A percentile compares a stretch with the other conserved stretches of the same genome.
These are phyloP conservation scores for Pseudocercospora crystallina DNA, from an alignment of 2,329 filamentous ascomycete genomes.

Conservation along the genomic window DNA sequence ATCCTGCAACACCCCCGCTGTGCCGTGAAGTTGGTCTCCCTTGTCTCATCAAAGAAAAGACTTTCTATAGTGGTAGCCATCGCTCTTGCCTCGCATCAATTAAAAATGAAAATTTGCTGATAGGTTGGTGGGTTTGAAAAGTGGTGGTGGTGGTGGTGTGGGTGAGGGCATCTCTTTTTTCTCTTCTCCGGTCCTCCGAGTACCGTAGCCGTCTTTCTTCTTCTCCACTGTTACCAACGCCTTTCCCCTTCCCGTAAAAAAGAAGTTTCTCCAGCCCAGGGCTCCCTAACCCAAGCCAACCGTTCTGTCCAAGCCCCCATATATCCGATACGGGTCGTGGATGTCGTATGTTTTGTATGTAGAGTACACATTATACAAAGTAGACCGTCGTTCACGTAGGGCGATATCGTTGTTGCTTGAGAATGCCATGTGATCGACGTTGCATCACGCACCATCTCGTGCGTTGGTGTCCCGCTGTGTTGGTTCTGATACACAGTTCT, in stretches of 20 bases:
- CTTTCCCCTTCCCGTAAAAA: neutral
- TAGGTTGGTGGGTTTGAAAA: too few relatives aligned
- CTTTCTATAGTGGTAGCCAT: too few relatives aligned
- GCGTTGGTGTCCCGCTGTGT: neutral
- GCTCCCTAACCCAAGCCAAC: neutral
- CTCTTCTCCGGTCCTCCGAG: neutral
- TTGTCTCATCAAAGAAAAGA: too few relatives aligned
- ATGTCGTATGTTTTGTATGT: too few relatives aligned
- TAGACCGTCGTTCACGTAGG: neutral
- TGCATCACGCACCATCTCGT: neutral
- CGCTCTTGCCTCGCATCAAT: too few relatives aligned
- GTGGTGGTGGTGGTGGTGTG: too few relatives aligned
- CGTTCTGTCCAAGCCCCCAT: too few relatives aligned
- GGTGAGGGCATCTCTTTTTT: neutral
- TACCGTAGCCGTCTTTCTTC: too few relatives aligned
- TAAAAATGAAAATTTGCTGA: too few relatives aligned
- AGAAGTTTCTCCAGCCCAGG: neutral
- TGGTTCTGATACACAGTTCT: too few relatives aligned
- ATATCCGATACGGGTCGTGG: too few relatives aligned
- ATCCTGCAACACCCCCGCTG: slow-evolving; percentile 11
- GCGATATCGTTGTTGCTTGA: neutral
- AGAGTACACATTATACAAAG: slow-evolving; percentile 9
- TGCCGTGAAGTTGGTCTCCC: slow-evolving; percentile 1
- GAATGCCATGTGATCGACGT: neutral
- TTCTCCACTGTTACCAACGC: neutral